Percentiles rank a stretch among this genome's conserved stretches.
Evolutionary conservation across 2,329 filamentous ascomycete genomes (phyloP).

Genomic region (Chaetomium strumarium): DNA sequence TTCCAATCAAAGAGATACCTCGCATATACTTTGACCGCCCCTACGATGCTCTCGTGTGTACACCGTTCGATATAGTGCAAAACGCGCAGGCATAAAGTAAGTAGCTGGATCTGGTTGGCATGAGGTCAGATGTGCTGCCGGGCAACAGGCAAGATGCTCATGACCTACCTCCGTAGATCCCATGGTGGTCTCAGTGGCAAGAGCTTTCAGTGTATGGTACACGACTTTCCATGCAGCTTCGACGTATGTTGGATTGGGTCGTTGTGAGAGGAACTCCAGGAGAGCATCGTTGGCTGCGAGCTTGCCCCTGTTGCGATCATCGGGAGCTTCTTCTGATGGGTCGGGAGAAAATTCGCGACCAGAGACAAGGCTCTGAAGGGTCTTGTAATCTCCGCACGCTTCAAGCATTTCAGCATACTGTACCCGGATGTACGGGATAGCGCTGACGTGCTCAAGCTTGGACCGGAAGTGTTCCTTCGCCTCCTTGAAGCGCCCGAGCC

Average conservation of each 20-base stretch:
- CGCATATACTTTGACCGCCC: background rate
- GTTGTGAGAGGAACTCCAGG: conserved; percentile 13
- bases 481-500: conserved; percentile 14
- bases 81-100: conserved; percentile 9
- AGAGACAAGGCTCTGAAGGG: background rate
- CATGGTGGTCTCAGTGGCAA: background rate
- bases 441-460: conserved; percentile 8
- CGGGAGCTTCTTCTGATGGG: background rate
- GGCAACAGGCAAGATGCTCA: too few relatives aligned
- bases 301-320: conserved; percentile 3
- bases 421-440: conserved; percentile 13
- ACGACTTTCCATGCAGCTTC: background rate
- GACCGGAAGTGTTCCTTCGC: conserved; percentile 14
- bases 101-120: conserved; percentile 8
- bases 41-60: background rate
- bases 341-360: background rate
- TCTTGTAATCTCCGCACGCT: conserved; percentile 12
- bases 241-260: background rate
- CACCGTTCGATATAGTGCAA: background rate
- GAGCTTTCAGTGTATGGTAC: background rate
- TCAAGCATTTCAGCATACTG: conserved; percentile 19
- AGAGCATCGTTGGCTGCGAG: conserved; percentile 10
- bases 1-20: conserved; percentile 6
- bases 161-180: conserved; percentile 18
- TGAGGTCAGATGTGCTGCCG: background rate